Evolutionary conservation across 352 stramenopile genomes (phyloP).

Genomic region (Globisporangium cystogenes): DNA sequence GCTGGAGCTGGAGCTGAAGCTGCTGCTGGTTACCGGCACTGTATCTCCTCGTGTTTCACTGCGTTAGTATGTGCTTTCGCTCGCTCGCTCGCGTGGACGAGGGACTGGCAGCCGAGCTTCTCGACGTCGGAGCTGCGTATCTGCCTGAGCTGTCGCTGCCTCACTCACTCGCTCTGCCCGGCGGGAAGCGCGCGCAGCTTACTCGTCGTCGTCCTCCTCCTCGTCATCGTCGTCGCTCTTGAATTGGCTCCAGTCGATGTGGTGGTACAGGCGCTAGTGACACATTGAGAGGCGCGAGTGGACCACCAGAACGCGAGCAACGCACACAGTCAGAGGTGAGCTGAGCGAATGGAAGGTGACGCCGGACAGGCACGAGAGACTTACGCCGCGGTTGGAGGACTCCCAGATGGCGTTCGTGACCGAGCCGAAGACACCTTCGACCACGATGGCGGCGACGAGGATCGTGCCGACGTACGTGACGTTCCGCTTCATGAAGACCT

Average conservation of each 20-base stretch:
- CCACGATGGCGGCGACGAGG: constrained; percentile 56
- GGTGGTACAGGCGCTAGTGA: constrained; percentile 75
- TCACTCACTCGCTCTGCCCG: constrained; percentile 7
- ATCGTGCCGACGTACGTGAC: constrained; percentile 78
- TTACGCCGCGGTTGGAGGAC: constrained; percentile 74
- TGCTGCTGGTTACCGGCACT: not conserved
- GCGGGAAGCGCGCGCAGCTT: constrained; percentile 4
- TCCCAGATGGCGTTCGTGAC: constrained; percentile 79
- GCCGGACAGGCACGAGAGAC: constrained; percentile 13
- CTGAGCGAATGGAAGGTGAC: not conserved
- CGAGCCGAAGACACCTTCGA: constrained; percentile 68
- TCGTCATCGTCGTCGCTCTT: constrained; percentile 75
- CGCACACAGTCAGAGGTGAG: not conserved
- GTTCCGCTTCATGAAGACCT: constrained; percentile 80
- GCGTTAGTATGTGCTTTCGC: not conserved
- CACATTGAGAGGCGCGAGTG: constrained; percentile 5
- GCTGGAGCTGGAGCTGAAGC: too few relatives aligned
- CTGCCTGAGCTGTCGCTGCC: not conserved
- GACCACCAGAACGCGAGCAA: constrained; percentile 30
- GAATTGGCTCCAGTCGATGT: constrained; percentile 87
- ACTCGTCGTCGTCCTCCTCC: constrained; percentile 51
- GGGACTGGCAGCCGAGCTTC: not conserved
- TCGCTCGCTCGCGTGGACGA: not conserved
- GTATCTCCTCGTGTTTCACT: not conserved
- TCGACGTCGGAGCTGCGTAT: not conserved